These are phyloP conservation scores for Cryptosporidium parvum DNA, from an alignment of 169 alveolate genomes.

Conservation along the genomic window DNA sequence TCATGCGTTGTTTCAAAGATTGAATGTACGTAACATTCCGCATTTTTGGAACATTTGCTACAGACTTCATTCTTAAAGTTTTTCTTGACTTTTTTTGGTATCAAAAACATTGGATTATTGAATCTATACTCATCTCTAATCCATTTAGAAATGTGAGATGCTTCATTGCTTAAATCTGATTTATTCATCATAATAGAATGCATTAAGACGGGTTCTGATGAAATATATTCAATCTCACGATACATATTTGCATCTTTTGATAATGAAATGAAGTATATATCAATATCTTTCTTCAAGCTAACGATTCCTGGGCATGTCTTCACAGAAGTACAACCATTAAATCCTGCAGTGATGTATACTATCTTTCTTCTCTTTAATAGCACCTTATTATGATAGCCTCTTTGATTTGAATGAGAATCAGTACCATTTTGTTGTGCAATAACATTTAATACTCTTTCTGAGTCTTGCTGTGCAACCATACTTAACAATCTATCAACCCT, in stretches of 20 bases:
- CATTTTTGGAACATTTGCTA: slow-evolving; percentile 44
- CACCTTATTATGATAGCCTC: slow-evolving; percentile 12
- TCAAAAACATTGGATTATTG: slow-evolving; percentile 42
- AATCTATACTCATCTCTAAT: slow-evolving; percentile 65
- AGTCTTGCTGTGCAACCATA: slow-evolving; percentile 39
- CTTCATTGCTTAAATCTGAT: slow-evolving; percentile 31
- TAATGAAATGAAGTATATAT: slow-evolving; percentile 42
- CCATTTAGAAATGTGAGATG: slow-evolving; percentile 58
- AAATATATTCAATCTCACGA: slow-evolving; percentile 45
- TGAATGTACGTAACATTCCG: slow-evolving; percentile 49
- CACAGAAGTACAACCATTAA: slow-evolving; percentile 61
- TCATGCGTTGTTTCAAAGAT: slow-evolving; percentile 38
- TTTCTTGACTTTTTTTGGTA: slow-evolving; percentile 34
- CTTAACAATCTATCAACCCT: slow-evolving; percentile 50
- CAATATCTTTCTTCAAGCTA: slow-evolving; percentile 29
- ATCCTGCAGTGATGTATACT: slow-evolving; percentile 65
- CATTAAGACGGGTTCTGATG: slow-evolving; percentile 28
- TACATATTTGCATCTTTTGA: slow-evolving; percentile 56
- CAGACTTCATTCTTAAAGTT: slow-evolving; percentile 47
- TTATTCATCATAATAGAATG: slow-evolving; percentile 44
- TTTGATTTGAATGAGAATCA: slow-evolving; percentile 12
- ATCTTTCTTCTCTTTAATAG: slow-evolving; percentile 23
- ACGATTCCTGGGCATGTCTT: slow-evolving; percentile 67
- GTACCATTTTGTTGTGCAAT: slow-evolving; percentile 10
- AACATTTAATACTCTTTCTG: background rate